Evolutionary conservation across 2,329 filamentous ascomycete genomes (phyloP), one percentile per base, ranked within the genome.

Genomic region (Knoxdaviesia proteae): DNA sequence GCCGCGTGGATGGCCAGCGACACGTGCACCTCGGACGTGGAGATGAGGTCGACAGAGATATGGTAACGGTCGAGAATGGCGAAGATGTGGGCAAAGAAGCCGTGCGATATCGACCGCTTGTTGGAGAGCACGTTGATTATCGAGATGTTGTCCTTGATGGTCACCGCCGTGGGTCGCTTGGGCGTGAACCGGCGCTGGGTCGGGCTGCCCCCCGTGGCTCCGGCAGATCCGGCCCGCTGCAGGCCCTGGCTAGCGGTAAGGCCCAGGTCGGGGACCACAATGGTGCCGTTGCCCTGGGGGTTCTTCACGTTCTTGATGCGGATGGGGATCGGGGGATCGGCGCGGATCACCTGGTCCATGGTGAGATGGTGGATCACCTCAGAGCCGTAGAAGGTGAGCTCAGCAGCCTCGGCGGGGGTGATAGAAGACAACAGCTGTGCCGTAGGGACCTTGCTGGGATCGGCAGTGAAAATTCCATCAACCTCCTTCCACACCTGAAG

Each of bases 401-500:
- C 90, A 8, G 90, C 88, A 2, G 90, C 90, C 61, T 98, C 90
- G 7, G 84, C 80, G 0, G 90, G 90, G 4, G 88, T 94, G 56
- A 98, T 94, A 43, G 79, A 78, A 7, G 78, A 64, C 38, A 98
- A 70, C n/a, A 98, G 68, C 39, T 80, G 71, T n/a, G 90, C 92
- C 1, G 88, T 96, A 3, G 88, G 87, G 32, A 94, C 84, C 61
- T 92, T 93, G 52, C 81, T 75, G 3, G 86, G 86, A 54, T 94
- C 88, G 5, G 69, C 69, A 2, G 71, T 78, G 60, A 94, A 90
- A 55, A 96, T 92, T 46, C 86, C 87, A 58, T 98, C 90, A 6
- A 98, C 90, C 58, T 98, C 90, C 64, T 98, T 98, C 90, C 90
- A 96, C 48, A 98, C 82, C 59, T 98, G 90, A 42, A 98, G 69